Evolutionary conservation across 495 filamentous ascomycete species (phyloP), one percentile per base, ranked within the genome.

Genomic region (Podospora tetraspora): DNA sequence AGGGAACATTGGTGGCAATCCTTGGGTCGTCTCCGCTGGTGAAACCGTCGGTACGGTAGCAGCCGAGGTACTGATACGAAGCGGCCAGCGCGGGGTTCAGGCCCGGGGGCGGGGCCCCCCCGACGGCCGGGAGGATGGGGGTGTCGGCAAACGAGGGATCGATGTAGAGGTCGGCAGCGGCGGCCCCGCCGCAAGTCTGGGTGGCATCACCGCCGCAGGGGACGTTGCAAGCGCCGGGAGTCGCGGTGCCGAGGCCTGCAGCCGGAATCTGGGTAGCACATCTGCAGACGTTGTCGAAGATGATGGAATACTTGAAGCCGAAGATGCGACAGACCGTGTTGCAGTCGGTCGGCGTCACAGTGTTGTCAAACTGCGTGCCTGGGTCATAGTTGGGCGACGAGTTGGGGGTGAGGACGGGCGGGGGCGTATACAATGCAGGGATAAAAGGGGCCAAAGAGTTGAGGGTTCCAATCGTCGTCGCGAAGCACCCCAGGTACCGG

Each of bases 271-370:
- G 69, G 8, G 68, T 71, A 19, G 34, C 12, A 37, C 34, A 37
- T 37, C 70, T 72, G 66, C 74, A 77, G 57, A 52, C n/a, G 59
- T 72, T 72, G 57, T 70, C 56, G 16, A 58, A 61, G 30, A 76
- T 24, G 24, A 70, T 63, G 16, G 75, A 16, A 29, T 66, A 77
- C 59, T 73, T 75, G 67, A 68, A 77, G 29, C 76, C 76, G 27
- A 66, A 69, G 7, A 64, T 71, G 43, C 75, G 66, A 67, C 76
- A 77, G 23, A 61, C 66, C 12, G 62, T 62, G 32, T 66, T 65
- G 59, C 76, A 78, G 68, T 68, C 62, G 56, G 74, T 63, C 9
- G 70, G 73, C 12, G 73, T 74, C 9, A 64, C 58, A 1, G 76
- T 77, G 52, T 63, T 68, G 69, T 77, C 73, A 59, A 62, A 69